A percentile compares a stretch with the other conserved stretches of the same genome.
phyloP scores from a whole-genome alignment of 139 green algal genomes.

The Tetratostichococcus sp. region DNA sequence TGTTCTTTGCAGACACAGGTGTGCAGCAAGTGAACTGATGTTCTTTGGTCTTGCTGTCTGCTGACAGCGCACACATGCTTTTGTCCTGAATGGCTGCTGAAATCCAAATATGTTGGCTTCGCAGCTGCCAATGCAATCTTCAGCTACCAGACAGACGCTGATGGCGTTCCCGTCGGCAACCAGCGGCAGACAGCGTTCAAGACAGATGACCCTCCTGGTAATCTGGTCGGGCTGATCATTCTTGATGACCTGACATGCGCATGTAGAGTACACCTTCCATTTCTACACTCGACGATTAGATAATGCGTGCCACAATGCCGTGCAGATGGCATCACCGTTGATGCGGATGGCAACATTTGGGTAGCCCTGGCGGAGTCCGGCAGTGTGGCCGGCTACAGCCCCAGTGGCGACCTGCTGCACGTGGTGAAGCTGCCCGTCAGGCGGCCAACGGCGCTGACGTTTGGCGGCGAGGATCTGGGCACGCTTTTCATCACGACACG shows the following conservation, averaged over 20 bases:
- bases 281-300: too few species aligned
- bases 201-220: background rate
- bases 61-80: too few species aligned
- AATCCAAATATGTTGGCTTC: too few species aligned
- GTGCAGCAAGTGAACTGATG: background rate
- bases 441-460: slow-evolving; percentile 41
- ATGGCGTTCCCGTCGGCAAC: slow-evolving; percentile 1
- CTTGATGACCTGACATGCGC: background rate
- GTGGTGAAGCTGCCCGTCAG: slow-evolving; percentile 36
- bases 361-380: slow-evolving; percentile 54
- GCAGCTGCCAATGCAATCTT: slow-evolving; percentile 13
- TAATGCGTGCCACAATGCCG: too few species aligned
- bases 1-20: slow-evolving; percentile 40
- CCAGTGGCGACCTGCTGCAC: slow-evolving; percentile 39
- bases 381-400: slow-evolving; percentile 17
- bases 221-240: background rate
- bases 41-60: background rate
- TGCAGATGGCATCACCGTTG: slow-evolving; percentile 58
- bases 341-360: slow-evolving; percentile 55
- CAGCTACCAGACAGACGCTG: slow-evolving; percentile 22
- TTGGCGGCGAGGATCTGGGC: slow-evolving; percentile 38
- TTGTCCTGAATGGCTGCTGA: too few species aligned
- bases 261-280: too few species aligned
- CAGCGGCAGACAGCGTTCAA: background rate
- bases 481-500: slow-evolving; percentile 49